Base-by-base conservation (phyloP, 176 grass and related monocot species). In the Neostapfia colusana region DNA sequence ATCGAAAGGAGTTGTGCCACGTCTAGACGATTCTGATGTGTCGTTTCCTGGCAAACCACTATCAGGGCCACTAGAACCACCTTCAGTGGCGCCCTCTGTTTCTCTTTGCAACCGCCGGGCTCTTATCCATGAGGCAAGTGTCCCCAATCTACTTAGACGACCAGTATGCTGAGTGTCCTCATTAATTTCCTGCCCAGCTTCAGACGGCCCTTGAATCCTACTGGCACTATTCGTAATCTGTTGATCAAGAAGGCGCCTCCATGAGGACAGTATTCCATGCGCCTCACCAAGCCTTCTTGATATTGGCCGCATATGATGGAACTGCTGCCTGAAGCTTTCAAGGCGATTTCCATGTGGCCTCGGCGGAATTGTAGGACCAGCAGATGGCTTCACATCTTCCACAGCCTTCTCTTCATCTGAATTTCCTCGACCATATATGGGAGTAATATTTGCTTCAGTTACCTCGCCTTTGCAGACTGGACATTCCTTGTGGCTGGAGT, bases 391-490 rank as follows among this genome's bases (percentile, higher is more conserved):
- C 48, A 70, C 85, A 82, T 90, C 89, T 49, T 92, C 87, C 57
- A 42, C 60, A 65, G 69, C 39, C 71, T 82, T 92, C 45, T 95
- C 85, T 34, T 31, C 84, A 78, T 55, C 70, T 2, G 70, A 84
- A 65, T 83, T 92, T 46, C 95, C 95, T 68, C 95, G 89, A 17
- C 95, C 95, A 62, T 95, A 99, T 71, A 99, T 95, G 34, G 95
- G 95, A 64, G 87, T 92, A 67, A 95, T 65, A 41, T 95, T 95
- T 3, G 74, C 75, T 65, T 99, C 95, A 2, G 87, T 95, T 53
- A 99, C 92, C 73, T 95, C 95, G 1, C 91, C 95, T 77, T 99
- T 99, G 95, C 95, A 99, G 23, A 99, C 91, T 4, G 95, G 95
- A 65, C 95, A 99, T 77, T 99, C 95, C 63, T 93, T 95, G 79